Base-by-base conservation (phyloP, 78 protist genomes). In the Dictyostelium citrinum region DNA sequence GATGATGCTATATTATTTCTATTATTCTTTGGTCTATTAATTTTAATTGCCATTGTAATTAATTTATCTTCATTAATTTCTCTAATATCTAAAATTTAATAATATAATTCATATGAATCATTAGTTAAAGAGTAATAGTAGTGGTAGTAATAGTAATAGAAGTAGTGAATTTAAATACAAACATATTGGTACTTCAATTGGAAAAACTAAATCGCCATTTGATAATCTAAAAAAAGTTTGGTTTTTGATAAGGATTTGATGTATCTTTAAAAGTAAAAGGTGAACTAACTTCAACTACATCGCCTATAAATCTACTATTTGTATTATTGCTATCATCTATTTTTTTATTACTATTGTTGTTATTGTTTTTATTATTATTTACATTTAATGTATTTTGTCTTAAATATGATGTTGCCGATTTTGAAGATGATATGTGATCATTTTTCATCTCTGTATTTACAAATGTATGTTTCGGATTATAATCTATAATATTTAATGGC, bases 171-270 rank as follows among this genome's bases (percentile, higher is more conserved):
- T n/a, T 20, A 29, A n/a, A 35, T 51, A 84, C 91, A 24, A 76
- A 86, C 92, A 88, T 20, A 88, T 88, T 43, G 93, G 93, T 41
- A 79, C 39, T 68, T 88, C 93, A 78, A 88, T 78, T 55, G 93
- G 93, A 11, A 78, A 88, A 10, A 88, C 80, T 20, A 88, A 35
- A 46, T 88, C 93, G 67, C 93, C 93, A 67, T 88, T 88, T 24
- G 93, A 88, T n/a, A 88, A 68, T 88, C 80, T 88, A 46, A 88
- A 88, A n/a, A 39, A 51, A 88, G 49, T 88, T 88, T 76, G 93
- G 93, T 78, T 88, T 88, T 43, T 88, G 84, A 64, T 88, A 55
- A 3, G 75, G 12, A 31, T 60, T n/a, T 27, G 75, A 58, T 33
- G 79, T 58, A 67, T 88, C 83, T 76, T 78, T 74, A n/a, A 82